These are phyloP conservation scores for Hymenotorrendiella dingleyae DNA, from an alignment of 2,329 filamentous ascomycete genomes.

Conservation along the genomic window DNA sequence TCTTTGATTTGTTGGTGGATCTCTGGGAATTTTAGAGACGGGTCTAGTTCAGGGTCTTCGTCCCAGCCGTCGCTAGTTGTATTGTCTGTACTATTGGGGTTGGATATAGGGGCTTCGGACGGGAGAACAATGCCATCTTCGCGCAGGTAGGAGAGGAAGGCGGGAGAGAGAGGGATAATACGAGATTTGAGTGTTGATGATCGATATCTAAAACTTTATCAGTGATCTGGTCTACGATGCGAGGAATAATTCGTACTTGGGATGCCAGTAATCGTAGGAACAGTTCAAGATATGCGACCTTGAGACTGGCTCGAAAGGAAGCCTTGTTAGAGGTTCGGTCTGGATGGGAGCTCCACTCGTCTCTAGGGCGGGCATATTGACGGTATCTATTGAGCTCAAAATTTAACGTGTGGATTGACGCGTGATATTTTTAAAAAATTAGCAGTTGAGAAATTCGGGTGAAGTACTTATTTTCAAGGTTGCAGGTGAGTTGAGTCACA, in stretches of 20 bases:
- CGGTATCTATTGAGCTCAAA: background rate
- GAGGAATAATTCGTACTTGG: constrained; percentile 45
- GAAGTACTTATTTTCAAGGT: too few species aligned
- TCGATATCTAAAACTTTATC: constrained; percentile 54
- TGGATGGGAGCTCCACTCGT: constrained; percentile 10
- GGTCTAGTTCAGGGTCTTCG: constrained; percentile 30
- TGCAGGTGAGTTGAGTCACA: too few species aligned
- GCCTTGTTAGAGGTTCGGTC: constrained; percentile 26
- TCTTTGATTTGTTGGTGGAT: constrained; percentile 72
- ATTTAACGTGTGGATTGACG: too few species aligned
- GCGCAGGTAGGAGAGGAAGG: constrained; percentile 80
- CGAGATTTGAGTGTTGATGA: constrained; percentile 77
- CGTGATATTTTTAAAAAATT: too few species aligned
- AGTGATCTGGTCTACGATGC: background rate
- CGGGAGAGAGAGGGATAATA: constrained; percentile 67
- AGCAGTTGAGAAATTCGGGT: too few species aligned
- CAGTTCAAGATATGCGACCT: constrained; percentile 88
- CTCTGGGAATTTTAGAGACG: constrained; percentile 47
- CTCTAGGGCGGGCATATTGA: constrained; percentile 26
- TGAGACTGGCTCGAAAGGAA: constrained; percentile 77
- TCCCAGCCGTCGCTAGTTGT: constrained; percentile 54
- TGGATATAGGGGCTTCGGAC: constrained; percentile 43
- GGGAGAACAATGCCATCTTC: constrained; percentile 90
- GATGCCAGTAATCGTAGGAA: constrained; percentile 90
- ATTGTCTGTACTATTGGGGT: constrained; percentile 21